Base-by-base conservation (phyloP, 1,139 yeast genomes). In the Arxiozyma telluris region DNA sequence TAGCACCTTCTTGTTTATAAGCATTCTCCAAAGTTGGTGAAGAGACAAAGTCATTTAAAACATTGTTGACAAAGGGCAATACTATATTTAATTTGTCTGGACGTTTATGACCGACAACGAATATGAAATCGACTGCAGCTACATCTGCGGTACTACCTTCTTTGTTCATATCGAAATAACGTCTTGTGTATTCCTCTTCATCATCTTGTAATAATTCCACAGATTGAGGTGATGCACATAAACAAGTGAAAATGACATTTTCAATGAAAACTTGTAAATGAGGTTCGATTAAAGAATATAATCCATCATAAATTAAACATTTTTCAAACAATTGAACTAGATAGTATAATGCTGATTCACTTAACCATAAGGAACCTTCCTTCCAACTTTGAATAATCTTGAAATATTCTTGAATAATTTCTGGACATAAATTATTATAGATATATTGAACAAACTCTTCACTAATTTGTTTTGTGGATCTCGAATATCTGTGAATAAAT, bases 41-140 rank as follows among this genome's bases (percentile, higher is more conserved):
- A 27, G 64, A 61, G 1, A 57, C 56, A 54, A 62, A 72, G 22
- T 69, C 71, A 48, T 71, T 72, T 61, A 84, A 81, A 5, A 81
- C 70, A 18, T 79, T 80, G 59, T 77, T 80, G 44, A 83, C 68
- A 46, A 81, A 70, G 23, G 72, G 67, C 55, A 83, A 70, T 17
- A 83, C 60, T 25, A 72, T 67, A 50, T 71, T 59, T 22, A 82
- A 70, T 52, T 75, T 73, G 44, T 76, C 75, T 60, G 80, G 78
- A 63, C 81, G 76, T 53, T 76, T 62, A 72, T 72, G 58, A 72
- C 76, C 64, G 74, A 71, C 58, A 44, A 70, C 71, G 65, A 79
- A 81, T 50, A 91, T 71, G 61, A 89, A 87, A 68, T 84, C 86
- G 51, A 86, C 80, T 1, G 96, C 84, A 0, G 96, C 96, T 46